A percentile compares a stretch with the other conserved stretches of the same genome.
Evolutionary conservation across 106 monocot species (phyloP).

Genomic region (Xerophyta viscosa): DNA sequence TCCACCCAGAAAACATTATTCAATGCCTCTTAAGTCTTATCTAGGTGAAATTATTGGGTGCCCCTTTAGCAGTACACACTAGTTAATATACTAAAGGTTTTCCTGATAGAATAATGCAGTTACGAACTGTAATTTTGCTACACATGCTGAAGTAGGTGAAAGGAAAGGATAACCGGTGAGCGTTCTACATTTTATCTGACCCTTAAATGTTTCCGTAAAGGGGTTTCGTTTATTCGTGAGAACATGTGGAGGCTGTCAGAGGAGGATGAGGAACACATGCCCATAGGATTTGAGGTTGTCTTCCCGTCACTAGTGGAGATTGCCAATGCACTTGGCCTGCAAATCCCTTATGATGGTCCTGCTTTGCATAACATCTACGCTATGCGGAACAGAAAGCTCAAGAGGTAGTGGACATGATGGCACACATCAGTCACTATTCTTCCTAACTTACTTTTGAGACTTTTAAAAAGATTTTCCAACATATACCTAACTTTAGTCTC

Average conservation of each 20-base stretch:
- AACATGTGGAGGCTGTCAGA: slow-evolving; percentile 67
- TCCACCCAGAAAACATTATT: too few relatives aligned
- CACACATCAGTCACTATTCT: background rate
- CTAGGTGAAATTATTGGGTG: too few relatives aligned
- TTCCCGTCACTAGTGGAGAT: slow-evolving; percentile 80
- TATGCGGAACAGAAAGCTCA: slow-evolving; percentile 63
- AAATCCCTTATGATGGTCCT: slow-evolving; percentile 49
- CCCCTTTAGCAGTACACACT: too few relatives aligned
- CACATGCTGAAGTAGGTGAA: too few relatives aligned
- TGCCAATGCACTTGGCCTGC: slow-evolving; percentile 46
- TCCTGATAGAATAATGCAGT: too few relatives aligned
- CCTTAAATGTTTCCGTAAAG: slow-evolving; percentile 27
- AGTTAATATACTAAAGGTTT: too few relatives aligned
- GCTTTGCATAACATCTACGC: slow-evolving; percentile 44
- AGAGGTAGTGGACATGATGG: slow-evolving; percentile 24
- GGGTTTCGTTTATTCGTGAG: slow-evolving; percentile 42
- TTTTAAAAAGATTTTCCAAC: too few relatives aligned
- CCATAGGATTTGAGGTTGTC: slow-evolving; percentile 82
- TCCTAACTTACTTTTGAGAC: background rate
- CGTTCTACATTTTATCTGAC: too few relatives aligned
- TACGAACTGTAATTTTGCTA: too few relatives aligned
- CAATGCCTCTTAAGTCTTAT: too few relatives aligned
- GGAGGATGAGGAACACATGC: slow-evolving; percentile 67
- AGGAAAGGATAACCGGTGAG: too few relatives aligned
- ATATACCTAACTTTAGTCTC: too few relatives aligned